phyloP scores from a whole-genome alignment of 805 yeast genomes.

The Candida peoriensis region DNA sequence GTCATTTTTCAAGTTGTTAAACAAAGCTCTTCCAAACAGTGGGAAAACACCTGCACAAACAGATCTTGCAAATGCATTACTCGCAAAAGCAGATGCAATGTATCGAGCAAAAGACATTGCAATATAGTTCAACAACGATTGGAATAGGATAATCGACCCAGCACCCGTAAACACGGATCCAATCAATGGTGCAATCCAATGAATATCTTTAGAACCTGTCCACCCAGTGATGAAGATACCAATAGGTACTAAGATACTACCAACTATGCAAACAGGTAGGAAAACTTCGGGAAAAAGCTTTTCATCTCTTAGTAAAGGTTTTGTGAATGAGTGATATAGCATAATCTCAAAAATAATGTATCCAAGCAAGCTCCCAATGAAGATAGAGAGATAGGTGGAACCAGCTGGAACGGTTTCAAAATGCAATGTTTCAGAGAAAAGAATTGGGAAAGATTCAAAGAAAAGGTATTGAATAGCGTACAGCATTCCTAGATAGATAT shows the following conservation, averaged over 20 bases:
- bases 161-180: constrained; percentile 36
- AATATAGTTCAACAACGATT: constrained; percentile 53
- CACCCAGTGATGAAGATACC: constrained; percentile 47
- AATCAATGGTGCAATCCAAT: constrained; percentile 47
- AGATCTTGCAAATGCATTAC: constrained; percentile 61
- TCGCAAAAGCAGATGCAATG: constrained; percentile 66
- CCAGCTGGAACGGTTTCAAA: constrained; percentile 47
- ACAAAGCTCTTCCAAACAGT: constrained; percentile 64
- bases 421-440: constrained; percentile 37
- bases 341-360: constrained; percentile 26
- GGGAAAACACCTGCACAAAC: constrained; percentile 64
- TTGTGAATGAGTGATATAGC: constrained; percentile 22
- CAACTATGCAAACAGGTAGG: constrained; percentile 37
- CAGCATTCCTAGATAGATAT: constrained; percentile 44
- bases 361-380: constrained; percentile 42
- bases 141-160: constrained; percentile 47
- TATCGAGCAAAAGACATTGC: constrained; percentile 52
- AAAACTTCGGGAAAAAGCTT: constrained; percentile 37
- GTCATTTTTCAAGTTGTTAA: constrained; percentile 44
- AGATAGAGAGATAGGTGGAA: constrained; percentile 39
- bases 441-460: constrained; percentile 61
- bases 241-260: constrained; percentile 36
- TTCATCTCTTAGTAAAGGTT: constrained; percentile 23
- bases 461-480: constrained; percentile 51
- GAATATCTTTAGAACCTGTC: constrained; percentile 36